Evolutionary conservation across 768 basidiomycete genomes (phyloP), one percentile per base, ranked within the genome.

Genomic region (Kondoa malvinella): DNA sequence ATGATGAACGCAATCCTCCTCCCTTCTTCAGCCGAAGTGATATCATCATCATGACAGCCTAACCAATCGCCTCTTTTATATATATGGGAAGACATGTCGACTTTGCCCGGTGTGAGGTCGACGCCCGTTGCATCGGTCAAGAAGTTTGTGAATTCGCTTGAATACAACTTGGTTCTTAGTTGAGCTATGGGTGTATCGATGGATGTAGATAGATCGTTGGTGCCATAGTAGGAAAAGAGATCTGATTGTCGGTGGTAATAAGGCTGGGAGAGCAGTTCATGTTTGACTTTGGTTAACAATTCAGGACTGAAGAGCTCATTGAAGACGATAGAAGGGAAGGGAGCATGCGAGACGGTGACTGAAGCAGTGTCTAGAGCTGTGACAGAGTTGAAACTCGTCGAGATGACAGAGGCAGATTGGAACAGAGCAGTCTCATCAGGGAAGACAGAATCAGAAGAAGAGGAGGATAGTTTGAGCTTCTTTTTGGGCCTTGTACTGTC

Each of bases 1-100:
- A 68, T 27, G 56, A 68, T 68, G 67, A 64, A 68, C 8, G 67
- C 67, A 15, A 68, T 68, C 26, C 67, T n/a, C 12, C 67, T 32
- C 33, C 66, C 67, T 29, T 68, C 56, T 4, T 65, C 65, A 4
- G 34, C 67, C 12, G 15, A 21, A 4, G 25, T 29, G 15, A 68
- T 56, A 40, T 68, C 64, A 32, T 68, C 67, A 30, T 67, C 65
- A 57, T 68, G 67, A 16, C 64, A 66, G 12, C 31, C 31, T 21
- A 68, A 40, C 27, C 33, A 59, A 57, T 68, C 67, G 34, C 67
- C 67, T 67, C 57, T 50, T 16, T 40, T 25, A 31, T 68, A 68
- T 3, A 33, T 67, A 50, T 68, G 67, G n/a, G 65, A 29, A 21
- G 34, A 56, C 64, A 68, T 34, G 34, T 68, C 67, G 8, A 58